A percentile compares a stretch with the other conserved stretches of the same genome.
Conservation (phyloP, 192 early-diverging fungal genomes). For the Spinellus fusiger region DNA sequence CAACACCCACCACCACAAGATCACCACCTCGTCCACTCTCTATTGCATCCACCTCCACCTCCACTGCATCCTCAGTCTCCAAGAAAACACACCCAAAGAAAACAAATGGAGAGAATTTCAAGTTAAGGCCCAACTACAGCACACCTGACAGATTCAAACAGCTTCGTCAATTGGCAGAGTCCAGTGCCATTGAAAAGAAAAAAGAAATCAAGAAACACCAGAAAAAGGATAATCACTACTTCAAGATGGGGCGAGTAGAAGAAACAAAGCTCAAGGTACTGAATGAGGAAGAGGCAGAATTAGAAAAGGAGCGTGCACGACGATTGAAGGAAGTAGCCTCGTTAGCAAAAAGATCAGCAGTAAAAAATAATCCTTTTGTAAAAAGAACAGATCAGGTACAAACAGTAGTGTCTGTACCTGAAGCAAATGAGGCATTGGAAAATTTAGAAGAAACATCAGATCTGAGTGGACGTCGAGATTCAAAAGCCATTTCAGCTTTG, state of each 20-base stretch:
- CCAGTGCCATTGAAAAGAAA: neutral
- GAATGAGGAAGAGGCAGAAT: conserved; percentile 13
- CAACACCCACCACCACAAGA: no score
- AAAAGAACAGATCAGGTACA: conserved; percentile 1
- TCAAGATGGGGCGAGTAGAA: conserved; percentile 13
- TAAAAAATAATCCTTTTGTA: conserved; percentile 26
- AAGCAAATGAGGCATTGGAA: neutral
- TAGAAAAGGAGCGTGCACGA: conserved; percentile 13
- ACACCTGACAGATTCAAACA: conserved; percentile 20
- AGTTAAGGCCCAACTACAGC: conserved; percentile 21
- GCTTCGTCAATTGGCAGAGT: conserved; percentile 19
- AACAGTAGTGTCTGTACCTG: neutral
- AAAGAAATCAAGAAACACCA: neutral
- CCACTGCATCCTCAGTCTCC: no score
- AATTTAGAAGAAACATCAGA: neutral
- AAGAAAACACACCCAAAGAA: no score
- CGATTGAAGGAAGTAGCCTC: conserved; percentile 17
- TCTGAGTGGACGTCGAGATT: conserved; percentile 13
- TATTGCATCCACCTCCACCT: no score
- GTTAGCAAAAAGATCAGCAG: conserved; percentile 23
- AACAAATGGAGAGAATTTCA: neutral
- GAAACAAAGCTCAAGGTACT: conserved; percentile 20
- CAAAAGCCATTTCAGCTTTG: conserved; percentile 21
- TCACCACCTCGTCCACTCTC: neutral
- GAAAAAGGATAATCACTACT: conserved; percentile 9